Percentiles rank a stretch among this genome's conserved stretches.
phyloP scores from a whole-genome alignment of 2,329 filamentous ascomycete species.

The Didymellaceae sp. region DNA sequence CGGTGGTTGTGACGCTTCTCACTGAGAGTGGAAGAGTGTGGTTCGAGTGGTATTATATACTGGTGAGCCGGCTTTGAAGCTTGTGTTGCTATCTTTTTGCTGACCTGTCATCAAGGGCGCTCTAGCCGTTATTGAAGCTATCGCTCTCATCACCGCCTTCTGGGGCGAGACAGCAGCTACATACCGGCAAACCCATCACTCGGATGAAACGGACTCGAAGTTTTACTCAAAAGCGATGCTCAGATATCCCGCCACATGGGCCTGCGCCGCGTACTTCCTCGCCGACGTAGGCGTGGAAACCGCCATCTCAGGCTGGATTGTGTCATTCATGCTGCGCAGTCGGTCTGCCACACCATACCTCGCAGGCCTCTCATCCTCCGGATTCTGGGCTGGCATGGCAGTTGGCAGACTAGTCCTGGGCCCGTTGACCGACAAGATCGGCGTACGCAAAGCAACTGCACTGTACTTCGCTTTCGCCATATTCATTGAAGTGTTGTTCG shows the following conservation, averaged over 20 bases:
- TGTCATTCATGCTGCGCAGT: slow-evolving; percentile 54
- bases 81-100: neutral
- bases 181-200: slow-evolving; percentile 40
- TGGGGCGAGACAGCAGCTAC: slow-evolving; percentile 42
- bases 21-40: slow-evolving; percentile 35
- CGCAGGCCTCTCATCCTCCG: slow-evolving; percentile 52
- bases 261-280: slow-evolving; percentile 54
- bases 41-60: slow-evolving; percentile 51
- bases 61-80: slow-evolving; percentile 39
- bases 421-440: slow-evolving; percentile 35
- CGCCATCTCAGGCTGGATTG: slow-evolving; percentile 56
- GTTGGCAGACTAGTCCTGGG: slow-evolving; percentile 45
- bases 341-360: slow-evolving; percentile 48
- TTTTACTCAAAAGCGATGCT: slow-evolving; percentile 35
- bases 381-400: slow-evolving; percentile 56
- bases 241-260: slow-evolving; percentile 47
- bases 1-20: slow-evolving; percentile 46
- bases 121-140: slow-evolving; percentile 21
- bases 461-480: slow-evolving; percentile 35
- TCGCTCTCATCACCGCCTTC: slow-evolving; percentile 47
- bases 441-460: slow-evolving; percentile 34
- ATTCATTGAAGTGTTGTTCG: slow-evolving; percentile 29
- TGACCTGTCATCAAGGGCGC: slow-evolving; percentile 18
- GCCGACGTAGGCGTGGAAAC: slow-evolving; percentile 55
- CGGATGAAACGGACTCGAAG: slow-evolving; percentile 6